Evolutionary conservation across 139 green algal species (phyloP).

Genomic region (Haematococcus sp.): DNA sequence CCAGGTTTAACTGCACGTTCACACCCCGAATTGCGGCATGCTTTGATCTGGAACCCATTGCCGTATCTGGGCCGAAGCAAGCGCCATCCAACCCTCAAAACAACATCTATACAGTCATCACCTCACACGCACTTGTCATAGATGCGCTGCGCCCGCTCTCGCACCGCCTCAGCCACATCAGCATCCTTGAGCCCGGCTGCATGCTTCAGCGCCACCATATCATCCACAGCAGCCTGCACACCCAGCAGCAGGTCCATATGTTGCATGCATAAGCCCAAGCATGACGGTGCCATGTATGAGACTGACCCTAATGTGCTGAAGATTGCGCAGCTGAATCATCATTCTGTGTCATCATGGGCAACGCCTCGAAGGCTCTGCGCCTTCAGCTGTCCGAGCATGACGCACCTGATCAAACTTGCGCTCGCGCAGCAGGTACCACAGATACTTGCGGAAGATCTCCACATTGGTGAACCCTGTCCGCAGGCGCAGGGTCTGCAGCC

Average conservation of each 20-base stretch:
- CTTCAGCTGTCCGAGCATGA: too few relatives aligned
- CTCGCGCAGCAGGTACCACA: constrained; percentile 94
- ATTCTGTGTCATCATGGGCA: too few relatives aligned
- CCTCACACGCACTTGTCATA: constrained; percentile 72
- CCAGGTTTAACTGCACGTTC: too few relatives aligned
- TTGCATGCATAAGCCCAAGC: too few relatives aligned
- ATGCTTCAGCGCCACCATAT: constrained; percentile 85
- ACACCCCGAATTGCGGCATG: too few relatives aligned
- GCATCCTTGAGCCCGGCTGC: constrained; percentile 64
- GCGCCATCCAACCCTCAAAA: neutral
- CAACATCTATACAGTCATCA: neutral
- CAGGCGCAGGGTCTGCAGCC: neutral
- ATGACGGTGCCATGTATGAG: too few relatives aligned
- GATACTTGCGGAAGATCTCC: constrained; percentile 96
- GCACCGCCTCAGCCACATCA: constrained; percentile 77
- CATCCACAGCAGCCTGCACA: constrained; percentile 69
- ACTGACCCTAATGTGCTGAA: too few relatives aligned
- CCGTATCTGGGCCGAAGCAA: constrained; percentile 18
- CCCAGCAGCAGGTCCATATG: too few relatives aligned
- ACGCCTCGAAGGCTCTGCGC: too few relatives aligned
- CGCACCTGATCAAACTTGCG: constrained; percentile 78
- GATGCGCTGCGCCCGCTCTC: constrained; percentile 75
- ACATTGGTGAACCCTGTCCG: constrained; percentile 70
- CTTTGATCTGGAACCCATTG: constrained; percentile 41
- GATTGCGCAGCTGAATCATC: too few relatives aligned